A percentile compares a stretch with the other conserved stretches of the same genome.
These are phyloP conservation scores for Sordaria brevicollis DNA, from an alignment of 495 filamentous ascomycete genomes.

Conservation along the genomic window DNA sequence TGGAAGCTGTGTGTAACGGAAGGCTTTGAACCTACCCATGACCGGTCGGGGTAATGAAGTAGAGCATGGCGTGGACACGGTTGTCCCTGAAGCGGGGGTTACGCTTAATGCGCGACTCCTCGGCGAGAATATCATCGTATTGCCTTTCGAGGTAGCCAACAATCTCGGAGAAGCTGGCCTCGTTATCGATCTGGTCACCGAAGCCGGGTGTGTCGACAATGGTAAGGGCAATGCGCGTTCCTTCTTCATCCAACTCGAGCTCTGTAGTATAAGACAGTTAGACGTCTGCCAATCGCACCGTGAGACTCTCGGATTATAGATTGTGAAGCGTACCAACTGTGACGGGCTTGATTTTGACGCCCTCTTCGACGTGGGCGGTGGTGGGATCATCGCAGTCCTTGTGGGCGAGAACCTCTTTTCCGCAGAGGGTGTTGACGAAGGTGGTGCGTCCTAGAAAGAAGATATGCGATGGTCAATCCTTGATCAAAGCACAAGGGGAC, in stretches of 20 bases:
- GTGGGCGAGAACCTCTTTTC: conserved; percentile 76
- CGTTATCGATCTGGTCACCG: conserved; percentile 98
- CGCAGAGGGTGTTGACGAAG: conserved; percentile 98
- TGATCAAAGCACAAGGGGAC: neutral
- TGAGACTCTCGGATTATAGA: neutral
- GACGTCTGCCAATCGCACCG: neutral
- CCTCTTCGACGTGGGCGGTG: conserved; percentile 87
- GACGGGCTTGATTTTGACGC: conserved; percentile 94
- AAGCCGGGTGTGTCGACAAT: conserved; percentile 98
- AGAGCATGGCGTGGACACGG: conserved; percentile 92
- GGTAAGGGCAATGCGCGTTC: conserved; percentile 93
- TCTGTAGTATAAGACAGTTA: conserved; percentile 42
- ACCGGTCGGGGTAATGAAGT: conserved; percentile 98
- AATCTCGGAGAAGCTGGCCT: conserved; percentile 96
- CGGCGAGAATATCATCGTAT: conserved; percentile 97
- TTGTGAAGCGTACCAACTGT: conserved; percentile 70
- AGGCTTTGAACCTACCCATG: conserved; percentile 56
- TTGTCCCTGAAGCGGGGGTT: conserved; percentile 99
- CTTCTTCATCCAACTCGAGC: conserved; percentile 94
- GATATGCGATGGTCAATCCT: conserved; percentile 14
- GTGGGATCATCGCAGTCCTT: conserved; percentile 85
- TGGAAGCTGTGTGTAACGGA: neutral
- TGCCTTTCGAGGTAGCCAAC: conserved; percentile 95
- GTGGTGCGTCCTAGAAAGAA: conserved; percentile 71
- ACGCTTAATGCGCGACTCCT: conserved; percentile 99